Conservation (phyloP, 352 stramenopile species). For the Pythium biforme region DNA sequence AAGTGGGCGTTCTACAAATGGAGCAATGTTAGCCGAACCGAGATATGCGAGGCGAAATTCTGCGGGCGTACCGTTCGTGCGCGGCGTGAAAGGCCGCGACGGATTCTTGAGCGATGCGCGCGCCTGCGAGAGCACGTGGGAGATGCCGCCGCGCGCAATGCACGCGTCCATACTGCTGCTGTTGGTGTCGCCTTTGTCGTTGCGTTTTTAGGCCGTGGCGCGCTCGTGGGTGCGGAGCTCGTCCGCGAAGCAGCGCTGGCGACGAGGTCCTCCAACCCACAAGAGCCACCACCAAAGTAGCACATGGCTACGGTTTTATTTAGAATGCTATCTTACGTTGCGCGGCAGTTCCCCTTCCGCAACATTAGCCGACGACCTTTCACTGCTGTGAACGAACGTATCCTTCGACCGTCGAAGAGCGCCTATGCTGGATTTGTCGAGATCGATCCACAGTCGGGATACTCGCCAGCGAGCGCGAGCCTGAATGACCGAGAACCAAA, state of each 20-base stretch:
- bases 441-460: no score
- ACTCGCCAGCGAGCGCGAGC: neutral
- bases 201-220: no score
- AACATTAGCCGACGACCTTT: neutral
- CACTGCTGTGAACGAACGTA: neutral
- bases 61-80: slow-evolving; percentile 40
- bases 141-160: slow-evolving; percentile 76
- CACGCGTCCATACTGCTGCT: slow-evolving; percentile 55
- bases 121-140: slow-evolving; percentile 75
- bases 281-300: neutral
- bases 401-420: slow-evolving; percentile 1
- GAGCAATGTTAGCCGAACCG: neutral
- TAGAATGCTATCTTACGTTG: neutral
- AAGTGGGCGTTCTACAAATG: slow-evolving; percentile 37
- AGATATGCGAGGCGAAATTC: no score
- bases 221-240: no score
- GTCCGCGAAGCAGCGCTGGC: no score
- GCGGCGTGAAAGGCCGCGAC: slow-evolving; percentile 75
- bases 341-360: neutral
- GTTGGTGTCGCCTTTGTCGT: neutral
- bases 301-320: slow-evolving; percentile 12
- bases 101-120: slow-evolving; percentile 80
- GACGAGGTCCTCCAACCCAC: no score
- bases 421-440: neutral
- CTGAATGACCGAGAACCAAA: slow-evolving; percentile 5